phyloP scores from a whole-genome alignment of 2,329 filamentous ascomycete species.

The Botrytis porri region DNA sequence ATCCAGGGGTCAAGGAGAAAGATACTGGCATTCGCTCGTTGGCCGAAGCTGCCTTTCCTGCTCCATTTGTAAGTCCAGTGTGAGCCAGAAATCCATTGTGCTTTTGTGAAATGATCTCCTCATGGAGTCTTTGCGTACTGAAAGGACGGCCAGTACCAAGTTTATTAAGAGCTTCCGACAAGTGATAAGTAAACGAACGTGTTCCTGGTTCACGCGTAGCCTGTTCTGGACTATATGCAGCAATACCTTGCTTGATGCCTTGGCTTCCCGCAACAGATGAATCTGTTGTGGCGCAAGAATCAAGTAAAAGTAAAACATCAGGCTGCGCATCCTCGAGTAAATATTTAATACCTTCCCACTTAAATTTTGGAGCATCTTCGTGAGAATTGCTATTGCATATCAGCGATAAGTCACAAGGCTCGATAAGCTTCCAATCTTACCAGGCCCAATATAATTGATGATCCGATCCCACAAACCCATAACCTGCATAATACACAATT shows the following conservation, averaged over 20 bases:
- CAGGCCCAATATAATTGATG: conserved; percentile 65
- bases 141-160: conserved; percentile 55
- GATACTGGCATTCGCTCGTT: conserved; percentile 47
- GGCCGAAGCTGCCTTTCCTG: conserved; percentile 37
- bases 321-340: conserved; percentile 61
- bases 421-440: conserved; percentile 45
- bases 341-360: conserved; percentile 61
- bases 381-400: conserved; percentile 51
- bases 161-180: conserved; percentile 54
- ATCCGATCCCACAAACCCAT: conserved; percentile 57
- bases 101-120: conserved; percentile 47
- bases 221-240: conserved; percentile 56
- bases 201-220: conserved; percentile 44
- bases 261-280: conserved; percentile 49
- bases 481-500: conserved; percentile 63
- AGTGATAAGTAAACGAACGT: conserved; percentile 57
- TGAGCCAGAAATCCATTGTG: conserved; percentile 44
- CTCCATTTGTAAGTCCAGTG: conserved; percentile 47
- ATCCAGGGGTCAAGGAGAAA: conserved; percentile 55
- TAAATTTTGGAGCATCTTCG: conserved; percentile 58
- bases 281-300: conserved; percentile 58
- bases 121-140: conserved; percentile 53
- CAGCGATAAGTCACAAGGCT: conserved; percentile 38
- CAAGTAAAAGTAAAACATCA: conserved; percentile 60
- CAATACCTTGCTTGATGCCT: conserved; percentile 61